Percentiles rank a stretch among this genome's conserved stretches.
phyloP scores from a whole-genome alignment of 2,329 filamentous ascomycete species.

The Venturia pyrina region DNA sequence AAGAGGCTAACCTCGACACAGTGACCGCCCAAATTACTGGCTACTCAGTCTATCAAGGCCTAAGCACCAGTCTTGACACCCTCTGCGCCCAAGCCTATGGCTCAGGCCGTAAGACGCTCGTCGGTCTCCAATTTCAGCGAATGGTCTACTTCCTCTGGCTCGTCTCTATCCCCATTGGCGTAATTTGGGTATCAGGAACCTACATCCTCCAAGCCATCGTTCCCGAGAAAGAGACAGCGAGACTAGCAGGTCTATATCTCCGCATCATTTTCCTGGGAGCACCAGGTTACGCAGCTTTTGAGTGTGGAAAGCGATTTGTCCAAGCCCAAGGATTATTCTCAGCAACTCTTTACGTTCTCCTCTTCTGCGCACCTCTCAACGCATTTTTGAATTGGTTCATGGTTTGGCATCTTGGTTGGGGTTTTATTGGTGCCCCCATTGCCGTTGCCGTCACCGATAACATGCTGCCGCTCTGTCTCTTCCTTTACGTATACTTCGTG shows the following conservation, averaged over 20 bases:
- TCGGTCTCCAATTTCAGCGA: constrained; percentile 72
- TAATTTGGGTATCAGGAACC: constrained; percentile 62
- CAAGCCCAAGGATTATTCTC: constrained; percentile 83
- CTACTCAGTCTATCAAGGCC: constrained; percentile 43
- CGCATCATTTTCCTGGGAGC: constrained; percentile 59
- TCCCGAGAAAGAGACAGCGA: constrained; percentile 60
- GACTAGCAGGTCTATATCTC: constrained; percentile 63
- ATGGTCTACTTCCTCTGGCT: constrained; percentile 70
- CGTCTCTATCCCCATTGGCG: constrained; percentile 60
- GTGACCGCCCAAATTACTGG: constrained; percentile 41
- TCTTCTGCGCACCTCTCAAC: constrained; percentile 75
- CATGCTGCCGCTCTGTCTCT: constrained; percentile 60
- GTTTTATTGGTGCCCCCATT: constrained; percentile 69
- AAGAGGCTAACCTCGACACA: constrained; percentile 4
- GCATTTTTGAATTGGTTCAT: constrained; percentile 71
- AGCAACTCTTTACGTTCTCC: constrained; percentile 70
- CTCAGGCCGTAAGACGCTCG: constrained; percentile 78
- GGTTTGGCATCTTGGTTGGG: constrained; percentile 49
- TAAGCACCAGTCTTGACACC: constrained; percentile 84
- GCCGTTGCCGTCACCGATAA: constrained; percentile 68
- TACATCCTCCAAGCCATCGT: constrained; percentile 54
- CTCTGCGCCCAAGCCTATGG: constrained; percentile 92
- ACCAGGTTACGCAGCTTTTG: constrained; percentile 67
- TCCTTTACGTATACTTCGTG: constrained; percentile 63
- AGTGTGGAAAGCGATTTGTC: constrained; percentile 73